A percentile compares a stretch with the other conserved stretches of the same genome.
Evolutionary conservation across 805 yeast species (phyloP).

Genomic region (Metschnikowia lachancei): DNA sequence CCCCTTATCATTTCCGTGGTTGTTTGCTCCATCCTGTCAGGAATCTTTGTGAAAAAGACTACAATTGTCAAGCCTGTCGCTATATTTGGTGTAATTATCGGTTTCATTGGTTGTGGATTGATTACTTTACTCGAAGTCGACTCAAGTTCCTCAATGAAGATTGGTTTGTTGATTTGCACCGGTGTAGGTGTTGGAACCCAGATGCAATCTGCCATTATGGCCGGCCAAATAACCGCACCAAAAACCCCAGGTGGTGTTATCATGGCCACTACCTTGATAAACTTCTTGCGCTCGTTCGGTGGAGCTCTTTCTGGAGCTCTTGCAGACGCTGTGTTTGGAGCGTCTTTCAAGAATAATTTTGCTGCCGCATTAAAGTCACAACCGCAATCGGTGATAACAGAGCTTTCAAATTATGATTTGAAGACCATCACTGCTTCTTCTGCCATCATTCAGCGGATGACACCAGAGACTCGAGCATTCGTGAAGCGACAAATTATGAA

Average conservation of each 20-base stretch:
- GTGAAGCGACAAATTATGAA: constrained; percentile 32
- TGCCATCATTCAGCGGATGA: constrained; percentile 16
- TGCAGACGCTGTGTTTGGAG: constrained; percentile 41
- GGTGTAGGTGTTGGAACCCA: constrained; percentile 50
- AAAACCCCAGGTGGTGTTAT: constrained; percentile 49
- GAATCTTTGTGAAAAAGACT: constrained; percentile 37
- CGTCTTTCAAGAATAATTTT: constrained; percentile 21
- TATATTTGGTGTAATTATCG: constrained; percentile 33
- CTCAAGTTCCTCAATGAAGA: constrained; percentile 33
- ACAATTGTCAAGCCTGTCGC: constrained; percentile 43
- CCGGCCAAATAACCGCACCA: constrained; percentile 51
- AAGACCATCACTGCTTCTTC: constrained; percentile 19
- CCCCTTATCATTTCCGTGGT: constrained; percentile 43
- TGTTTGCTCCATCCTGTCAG: constrained; percentile 35
- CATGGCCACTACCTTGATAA: constrained; percentile 45
- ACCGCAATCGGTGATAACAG: constrained; percentile 19
- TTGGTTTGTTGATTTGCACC: constrained; percentile 45
- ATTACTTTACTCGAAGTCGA: constrained; percentile 40
- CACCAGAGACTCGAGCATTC: constrained; percentile 22
- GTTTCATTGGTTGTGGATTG: constrained; percentile 46
- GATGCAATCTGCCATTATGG: constrained; percentile 44
- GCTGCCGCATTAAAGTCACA: constrained; percentile 10
- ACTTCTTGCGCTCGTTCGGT: constrained; percentile 45
- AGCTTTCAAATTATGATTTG: constrained; percentile 20
- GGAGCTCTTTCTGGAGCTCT: constrained; percentile 45